Evolutionary conservation across 176 grass and related monocot genomes (phyloP), one percentile per base, ranked within the genome.

Genomic region (Oryza glumipatula): DNA sequence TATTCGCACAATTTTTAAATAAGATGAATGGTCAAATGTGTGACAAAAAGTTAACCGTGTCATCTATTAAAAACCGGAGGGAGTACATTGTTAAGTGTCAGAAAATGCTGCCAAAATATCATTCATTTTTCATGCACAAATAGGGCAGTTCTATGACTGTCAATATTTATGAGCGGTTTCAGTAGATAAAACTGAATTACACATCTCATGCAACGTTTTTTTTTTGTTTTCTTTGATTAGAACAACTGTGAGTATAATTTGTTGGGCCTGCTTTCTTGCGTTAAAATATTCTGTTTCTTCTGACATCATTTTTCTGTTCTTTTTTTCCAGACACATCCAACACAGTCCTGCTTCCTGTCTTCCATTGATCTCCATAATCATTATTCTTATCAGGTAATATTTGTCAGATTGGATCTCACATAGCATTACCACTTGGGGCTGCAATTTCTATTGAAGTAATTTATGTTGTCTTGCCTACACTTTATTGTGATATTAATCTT

Each of bases 311-410:
- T 79, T 69, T 80, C 58, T 86, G 84, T 80, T 88, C 43, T 70
- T 77, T 79, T 79, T 11, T 82, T 73, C 15, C 88, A 99, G 94
- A 99, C 97, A 7, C 97, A 99, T 85, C 97, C 97, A 76, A 99
- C 97, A 47, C 94, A 99, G 79, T 96, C 94, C 61, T 99, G 97
- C 85, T 99, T 99, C 88, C 76, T 99, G 77, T 99, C 97, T 82
- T 99, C 97, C 26, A 96, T 99, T 89, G 97, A 99, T 92, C 92
- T 99, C 68, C 97, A 99, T 67, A 99, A 92, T 69, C 97, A 99
- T 96, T 99, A 99, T 84, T 96, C 97, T 3, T 99, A 99, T 84
- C 97, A 99, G 94, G 97, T 99, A 74, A 89, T 73, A 41, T 78
- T 75, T 91, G 64, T 24, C 74, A 87, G 74, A 82, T 32, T 82